These are phyloP conservation scores for Hortaea sp. DNA, from an alignment of 2,329 filamentous ascomycete genomes.

Conservation along the genomic window DNA sequence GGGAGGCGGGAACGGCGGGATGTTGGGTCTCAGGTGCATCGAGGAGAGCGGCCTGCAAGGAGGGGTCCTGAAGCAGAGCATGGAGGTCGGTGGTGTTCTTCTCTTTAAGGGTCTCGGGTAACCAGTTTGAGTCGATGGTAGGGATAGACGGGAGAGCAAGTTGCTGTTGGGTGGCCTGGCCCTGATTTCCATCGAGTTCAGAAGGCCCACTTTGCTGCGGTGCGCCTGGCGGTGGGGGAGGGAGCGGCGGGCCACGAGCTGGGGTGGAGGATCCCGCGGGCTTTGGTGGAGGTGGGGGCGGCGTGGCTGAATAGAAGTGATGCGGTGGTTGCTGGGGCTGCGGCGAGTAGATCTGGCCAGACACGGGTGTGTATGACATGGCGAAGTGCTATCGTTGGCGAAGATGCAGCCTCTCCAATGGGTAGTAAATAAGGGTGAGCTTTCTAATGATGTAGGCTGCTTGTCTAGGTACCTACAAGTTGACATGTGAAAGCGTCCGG, in stretches of 20 bases:
- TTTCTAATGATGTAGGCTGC: no score
- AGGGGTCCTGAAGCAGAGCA: constrained; percentile 52
- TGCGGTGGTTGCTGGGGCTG: constrained; percentile 9
- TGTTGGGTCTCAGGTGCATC: constrained; percentile 58
- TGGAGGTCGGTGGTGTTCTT: constrained; percentile 64
- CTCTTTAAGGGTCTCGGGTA: constrained; percentile 55
- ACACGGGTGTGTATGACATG: constrained; percentile 13
- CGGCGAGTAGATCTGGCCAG: constrained; percentile 9
- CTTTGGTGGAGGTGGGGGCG: constrained; percentile 39
- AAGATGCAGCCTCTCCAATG: background rate
- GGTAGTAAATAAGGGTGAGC: no score
- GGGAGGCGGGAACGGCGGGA: constrained; percentile 57
- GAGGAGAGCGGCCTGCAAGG: constrained; percentile 64
- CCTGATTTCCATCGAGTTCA: constrained; percentile 16
- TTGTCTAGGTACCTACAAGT: no score
- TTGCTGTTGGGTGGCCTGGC: constrained; percentile 9
- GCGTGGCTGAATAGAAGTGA: constrained; percentile 37
- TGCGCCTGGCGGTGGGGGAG: constrained; percentile 27
- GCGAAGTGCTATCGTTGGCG: background rate
- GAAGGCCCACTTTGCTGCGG: constrained; percentile 20
- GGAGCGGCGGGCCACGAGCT: constrained; percentile 35
- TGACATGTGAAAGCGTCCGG: no score
- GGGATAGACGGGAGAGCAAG: constrained; percentile 9
- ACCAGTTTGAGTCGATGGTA: constrained; percentile 53
- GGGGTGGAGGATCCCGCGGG: constrained; percentile 33